Conservation (phyloP, 768 basidiomycete genomes). For the Strobilomyces dryophilus region DNA sequence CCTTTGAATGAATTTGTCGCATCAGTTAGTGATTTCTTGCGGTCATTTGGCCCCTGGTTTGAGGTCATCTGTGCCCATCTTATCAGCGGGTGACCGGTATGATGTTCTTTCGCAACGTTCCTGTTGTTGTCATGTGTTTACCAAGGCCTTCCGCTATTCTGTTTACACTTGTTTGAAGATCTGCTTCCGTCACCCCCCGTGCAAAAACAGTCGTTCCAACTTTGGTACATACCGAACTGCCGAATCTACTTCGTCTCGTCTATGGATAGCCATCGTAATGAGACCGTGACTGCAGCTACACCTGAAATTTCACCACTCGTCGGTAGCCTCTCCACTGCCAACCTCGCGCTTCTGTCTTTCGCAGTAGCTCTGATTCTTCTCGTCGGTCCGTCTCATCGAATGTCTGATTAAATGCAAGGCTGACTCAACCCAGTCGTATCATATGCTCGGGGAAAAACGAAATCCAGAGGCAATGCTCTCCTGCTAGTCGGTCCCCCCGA, state of each 20-base stretch:
- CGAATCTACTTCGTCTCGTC: neutral
- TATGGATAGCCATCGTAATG: constrained; percentile 13
- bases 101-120: neutral
- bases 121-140: constrained; percentile 1
- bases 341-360: constrained; percentile 40
- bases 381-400: constrained; percentile 35
- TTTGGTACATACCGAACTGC: neutral
- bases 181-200: neutral
- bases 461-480: constrained; percentile 53
- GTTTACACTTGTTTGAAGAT: neutral
- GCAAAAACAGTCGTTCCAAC: neutral
- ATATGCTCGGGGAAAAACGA: constrained; percentile 40
- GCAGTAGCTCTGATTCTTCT: constrained; percentile 40
- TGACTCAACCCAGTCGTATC: constrained; percentile 41
- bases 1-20: neutral
- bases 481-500: constrained; percentile 73
- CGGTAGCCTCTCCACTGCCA: constrained; percentile 36
- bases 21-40: neutral
- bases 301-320: constrained; percentile 37
- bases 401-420: neutral
- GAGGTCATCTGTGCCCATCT: neutral
- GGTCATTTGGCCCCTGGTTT: neutral
- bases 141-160: constrained; percentile 2
- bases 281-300: constrained; percentile 4
- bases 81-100: neutral